Evolutionary conservation across 768 basidiomycete genomes (phyloP).

Genomic region (Chiua virens): DNA sequence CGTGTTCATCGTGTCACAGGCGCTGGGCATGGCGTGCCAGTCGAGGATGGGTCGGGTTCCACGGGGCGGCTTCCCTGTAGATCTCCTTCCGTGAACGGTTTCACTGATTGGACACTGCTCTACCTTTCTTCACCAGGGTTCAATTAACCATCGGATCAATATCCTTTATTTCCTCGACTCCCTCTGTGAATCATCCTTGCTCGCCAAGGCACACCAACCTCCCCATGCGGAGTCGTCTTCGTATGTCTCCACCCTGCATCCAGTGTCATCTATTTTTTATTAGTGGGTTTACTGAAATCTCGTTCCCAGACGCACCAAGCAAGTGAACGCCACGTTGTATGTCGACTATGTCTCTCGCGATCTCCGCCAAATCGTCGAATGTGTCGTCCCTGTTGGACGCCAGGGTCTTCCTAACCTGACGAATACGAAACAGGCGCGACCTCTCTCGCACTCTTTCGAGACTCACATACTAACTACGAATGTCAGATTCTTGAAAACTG

Average conservation of each 20-base stretch:
- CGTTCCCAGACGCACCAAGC: constrained; percentile 31
- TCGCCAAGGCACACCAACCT: constrained; percentile 55
- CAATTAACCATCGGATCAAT: constrained; percentile 90
- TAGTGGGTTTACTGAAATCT: neutral
- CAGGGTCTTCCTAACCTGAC: constrained; percentile 85
- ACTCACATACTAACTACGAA: neutral
- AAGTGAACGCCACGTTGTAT: constrained; percentile 54
- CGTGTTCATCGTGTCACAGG: too few relatives aligned
- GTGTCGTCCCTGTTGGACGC: constrained; percentile 86
- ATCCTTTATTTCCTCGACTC: constrained; percentile 90
- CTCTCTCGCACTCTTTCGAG: neutral
- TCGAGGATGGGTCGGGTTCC: too few relatives aligned
- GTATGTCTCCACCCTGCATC: constrained; percentile 11
- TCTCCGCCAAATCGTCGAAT: constrained; percentile 72
- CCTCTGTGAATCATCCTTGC: constrained; percentile 75
- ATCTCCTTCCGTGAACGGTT: neutral
- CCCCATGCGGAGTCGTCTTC: constrained; percentile 29
- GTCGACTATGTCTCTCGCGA: constrained; percentile 79
- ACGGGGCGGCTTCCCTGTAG: neutral
- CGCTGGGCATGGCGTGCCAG: too few relatives aligned
- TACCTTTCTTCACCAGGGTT: constrained; percentile 48
- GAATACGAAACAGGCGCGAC: constrained; percentile 79
- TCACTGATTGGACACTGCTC: neutral
- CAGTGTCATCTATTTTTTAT: neutral
- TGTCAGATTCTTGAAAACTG: constrained; percentile 86